Evolutionary conservation across 2,329 filamentous ascomycete genomes (phyloP), one percentile per base, ranked within the genome.

Genomic region (Penicillium sp.): DNA sequence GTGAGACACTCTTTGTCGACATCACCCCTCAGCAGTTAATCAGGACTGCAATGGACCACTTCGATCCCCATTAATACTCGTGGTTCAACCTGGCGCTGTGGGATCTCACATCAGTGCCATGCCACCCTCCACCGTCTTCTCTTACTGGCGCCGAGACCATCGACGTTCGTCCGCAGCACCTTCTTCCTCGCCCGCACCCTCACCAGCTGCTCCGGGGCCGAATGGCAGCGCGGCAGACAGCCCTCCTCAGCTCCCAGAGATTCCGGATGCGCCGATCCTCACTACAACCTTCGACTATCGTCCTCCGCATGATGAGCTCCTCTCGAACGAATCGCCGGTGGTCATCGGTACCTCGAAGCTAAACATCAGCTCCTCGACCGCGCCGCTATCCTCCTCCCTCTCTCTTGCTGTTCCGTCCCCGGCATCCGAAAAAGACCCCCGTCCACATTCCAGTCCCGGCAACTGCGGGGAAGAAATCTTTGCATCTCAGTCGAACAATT

Each of bases 131-230:
- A 64, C 67, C 16, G 68, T 71, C 39, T 71, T 71, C 52, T 69
- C 68, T 22, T 71, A 71, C 52, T 70, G 65, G 68, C 68, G 68
- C 46, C 67, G 67, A 53, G 67, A 70, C 41, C 66, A 69, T 49
- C 67, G 68, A 54, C 67, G 67, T 45, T 65, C 63, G 29, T 64
- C 59, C 52, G 63, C 63, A 31, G 59, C 62, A 28, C 65, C 64
- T 49, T 57, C 60, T 49, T 53, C 60, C 18, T 56, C 60, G 25
- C 56, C 60, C 51, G 49, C 56, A 30, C 55, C 49, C 18, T 50
- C 59, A 45, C 53, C 55, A 54, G 51, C 52, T 42, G 48, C 53
- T 22, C 64, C 58, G 51, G 54, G 43, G 25, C 16, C 52, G 12
- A 59, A 47, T 44, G 56, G 53, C 34, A 56, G 49, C 22, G 56